phyloP scores from a whole-genome alignment of 2,329 filamentous ascomycete genomes.

The Aspergillaceae sp. region DNA sequence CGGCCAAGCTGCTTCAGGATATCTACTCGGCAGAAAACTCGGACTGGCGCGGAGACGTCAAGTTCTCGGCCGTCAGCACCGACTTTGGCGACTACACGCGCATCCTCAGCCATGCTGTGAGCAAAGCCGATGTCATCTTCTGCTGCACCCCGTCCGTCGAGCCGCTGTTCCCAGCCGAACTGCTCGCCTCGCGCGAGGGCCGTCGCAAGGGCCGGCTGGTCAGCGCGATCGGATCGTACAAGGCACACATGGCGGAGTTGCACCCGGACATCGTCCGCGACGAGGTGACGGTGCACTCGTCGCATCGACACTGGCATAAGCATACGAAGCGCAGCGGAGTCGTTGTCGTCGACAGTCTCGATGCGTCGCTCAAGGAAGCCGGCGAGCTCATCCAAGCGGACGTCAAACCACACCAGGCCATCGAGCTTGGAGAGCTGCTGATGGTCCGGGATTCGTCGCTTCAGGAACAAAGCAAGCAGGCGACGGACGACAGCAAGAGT shows the following conservation, averaged over 20 bases:
- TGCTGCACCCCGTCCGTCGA: conserved; percentile 71
- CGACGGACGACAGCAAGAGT: conserved; percentile 30
- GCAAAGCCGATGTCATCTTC: conserved; percentile 69
- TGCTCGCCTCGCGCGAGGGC: conserved; percentile 55
- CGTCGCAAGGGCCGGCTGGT: conserved; percentile 38
- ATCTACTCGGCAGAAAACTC: conserved; percentile 46
- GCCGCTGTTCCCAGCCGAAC: conserved; percentile 65
- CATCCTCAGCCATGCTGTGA: conserved; percentile 61
- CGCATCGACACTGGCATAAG: conserved; percentile 42
- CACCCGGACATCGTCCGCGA: conserved; percentile 66
- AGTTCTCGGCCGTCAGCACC: conserved; percentile 63
- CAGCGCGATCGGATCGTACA: conserved; percentile 43
- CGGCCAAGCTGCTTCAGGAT: conserved; percentile 41
- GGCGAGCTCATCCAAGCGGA: conserved; percentile 78
- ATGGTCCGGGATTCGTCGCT: conserved; percentile 51
- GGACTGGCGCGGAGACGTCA: conserved; percentile 56
- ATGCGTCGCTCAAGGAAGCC: conserved; percentile 70
- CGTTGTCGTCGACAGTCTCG: conserved; percentile 59
- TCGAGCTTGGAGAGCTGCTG: conserved; percentile 76
- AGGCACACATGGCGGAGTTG: conserved; percentile 71
- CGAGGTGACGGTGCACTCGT: conserved; percentile 41
- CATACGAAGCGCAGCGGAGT: conserved; percentile 52
- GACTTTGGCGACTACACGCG: conserved; percentile 61
- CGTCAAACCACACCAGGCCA: conserved; percentile 63
- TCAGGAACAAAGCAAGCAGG: conserved; percentile 9